Conservation (phyloP, 257 asterid species). For the Salvia hispanica region DNA sequence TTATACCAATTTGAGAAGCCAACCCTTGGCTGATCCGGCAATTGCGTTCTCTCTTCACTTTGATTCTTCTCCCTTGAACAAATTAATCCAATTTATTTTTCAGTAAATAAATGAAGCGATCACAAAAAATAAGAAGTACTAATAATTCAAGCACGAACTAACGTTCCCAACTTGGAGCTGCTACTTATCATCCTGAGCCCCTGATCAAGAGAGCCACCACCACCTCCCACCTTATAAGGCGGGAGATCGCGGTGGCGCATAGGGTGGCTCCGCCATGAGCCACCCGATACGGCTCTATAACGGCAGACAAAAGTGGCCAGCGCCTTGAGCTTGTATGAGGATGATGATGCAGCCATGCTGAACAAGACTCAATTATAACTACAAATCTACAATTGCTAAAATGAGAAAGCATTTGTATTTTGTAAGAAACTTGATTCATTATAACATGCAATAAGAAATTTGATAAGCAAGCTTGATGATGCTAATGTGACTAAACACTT, state of each 20-base stretch:
- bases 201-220: neutral
- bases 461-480: conserved; percentile 5
- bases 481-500: conserved; percentile 8
- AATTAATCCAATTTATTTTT: conserved; percentile 9
- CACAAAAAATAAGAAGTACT: neutral
- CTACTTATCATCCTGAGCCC: conserved; percentile 43
- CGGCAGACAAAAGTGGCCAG: conserved; percentile 47
- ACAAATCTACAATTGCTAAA: neutral
- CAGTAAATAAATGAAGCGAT: neutral
- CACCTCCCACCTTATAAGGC: conserved; percentile 19
- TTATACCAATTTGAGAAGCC: conserved; percentile 53
- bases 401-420: neutral
- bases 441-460: conserved; percentile 2
- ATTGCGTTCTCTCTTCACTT: neutral
- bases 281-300: conserved; percentile 28
- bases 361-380: neutral
- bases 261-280: conserved; percentile 31
- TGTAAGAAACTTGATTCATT: conserved; percentile 4
- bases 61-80: conserved; percentile 44
- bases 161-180: conserved; percentile 34
- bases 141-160: conserved; percentile 12
- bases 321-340: conserved; percentile 48
- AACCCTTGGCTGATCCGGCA: conserved; percentile 36
- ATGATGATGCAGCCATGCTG: conserved; percentile 50
- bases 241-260: conserved; percentile 21